Conservation (phyloP, 495 filamentous ascomycete species). For the Hypoxylon perforatum region DNA sequence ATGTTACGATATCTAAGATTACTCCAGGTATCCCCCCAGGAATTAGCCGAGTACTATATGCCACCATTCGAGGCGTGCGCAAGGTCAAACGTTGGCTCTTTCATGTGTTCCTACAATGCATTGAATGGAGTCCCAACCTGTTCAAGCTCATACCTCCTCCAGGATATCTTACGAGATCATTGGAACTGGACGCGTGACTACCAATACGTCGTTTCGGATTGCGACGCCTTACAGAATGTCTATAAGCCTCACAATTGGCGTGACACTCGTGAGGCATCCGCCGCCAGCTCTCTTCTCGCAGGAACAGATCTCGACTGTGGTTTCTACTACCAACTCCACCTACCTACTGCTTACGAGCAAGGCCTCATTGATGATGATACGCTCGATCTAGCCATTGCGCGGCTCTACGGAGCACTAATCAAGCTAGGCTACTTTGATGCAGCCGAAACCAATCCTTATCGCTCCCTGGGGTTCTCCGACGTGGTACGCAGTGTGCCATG, state of each 20-base stretch:
- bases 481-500: too few species aligned
- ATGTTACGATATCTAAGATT: too few species aligned
- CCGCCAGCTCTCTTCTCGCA: slow-evolving; percentile 63
- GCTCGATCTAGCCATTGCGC: slow-evolving; percentile 62
- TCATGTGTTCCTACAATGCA: slow-evolving; percentile 71
- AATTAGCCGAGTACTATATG: slow-evolving; percentile 66
- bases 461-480: slow-evolving; percentile 61
- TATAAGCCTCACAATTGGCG: slow-evolving; percentile 64
- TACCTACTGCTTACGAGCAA: slow-evolving; percentile 61
- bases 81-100: slow-evolving; percentile 61
- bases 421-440: slow-evolving; percentile 69
- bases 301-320: slow-evolving; percentile 73
- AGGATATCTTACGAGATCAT: slow-evolving; percentile 66
- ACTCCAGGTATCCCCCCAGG: too few species aligned
- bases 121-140: slow-evolving; percentile 68
- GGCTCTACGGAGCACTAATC: slow-evolving; percentile 65
- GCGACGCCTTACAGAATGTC: slow-evolving; percentile 67
- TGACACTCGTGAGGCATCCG: slow-evolving; percentile 55
- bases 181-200: slow-evolving; percentile 65
- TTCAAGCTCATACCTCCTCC: slow-evolving; percentile 63
- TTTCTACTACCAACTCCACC: slow-evolving; percentile 61
- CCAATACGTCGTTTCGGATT: slow-evolving; percentile 67
- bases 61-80: slow-evolving; percentile 61
- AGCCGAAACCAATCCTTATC: slow-evolving; percentile 52
- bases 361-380: slow-evolving; percentile 59